A percentile compares a stretch with the other conserved stretches of the same genome.
Evolutionary conservation across 2,329 filamentous ascomycete genomes (phyloP).

Genomic region (Neonectria sp.): DNA sequence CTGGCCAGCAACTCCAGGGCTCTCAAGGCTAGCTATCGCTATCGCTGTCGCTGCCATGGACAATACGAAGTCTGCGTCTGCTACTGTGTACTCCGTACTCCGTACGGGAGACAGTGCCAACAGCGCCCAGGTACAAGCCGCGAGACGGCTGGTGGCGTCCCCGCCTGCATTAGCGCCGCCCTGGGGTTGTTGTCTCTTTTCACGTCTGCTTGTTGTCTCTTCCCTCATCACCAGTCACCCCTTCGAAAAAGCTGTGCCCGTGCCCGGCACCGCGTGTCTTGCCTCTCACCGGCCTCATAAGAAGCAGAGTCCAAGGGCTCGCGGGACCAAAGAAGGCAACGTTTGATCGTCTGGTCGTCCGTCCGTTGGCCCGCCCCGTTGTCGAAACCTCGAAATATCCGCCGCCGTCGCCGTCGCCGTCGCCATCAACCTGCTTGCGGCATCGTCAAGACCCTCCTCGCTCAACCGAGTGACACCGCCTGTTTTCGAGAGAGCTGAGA

Average conservation of each 20-base stretch:
- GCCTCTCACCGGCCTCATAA: conserved; percentile 50
- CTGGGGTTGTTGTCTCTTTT: conserved; percentile 49
- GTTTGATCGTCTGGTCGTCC: conserved; percentile 20
- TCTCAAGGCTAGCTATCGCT: neutral
- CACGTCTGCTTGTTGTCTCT: conserved; percentile 47
- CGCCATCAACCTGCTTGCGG: neutral
- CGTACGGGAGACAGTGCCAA: conserved; percentile 41
- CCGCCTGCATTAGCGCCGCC: conserved; percentile 40
- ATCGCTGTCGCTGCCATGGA: too few relatives aligned
- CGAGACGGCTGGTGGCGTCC: conserved; percentile 32
- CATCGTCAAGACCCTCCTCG: neutral
- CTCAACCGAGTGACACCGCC: neutral
- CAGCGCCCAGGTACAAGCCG: conserved; percentile 38
- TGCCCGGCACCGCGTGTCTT: conserved; percentile 45
- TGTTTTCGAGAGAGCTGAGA: neutral
- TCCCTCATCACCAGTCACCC: conserved; percentile 38
- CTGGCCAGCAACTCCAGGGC: neutral
- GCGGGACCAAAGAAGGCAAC: conserved; percentile 9
- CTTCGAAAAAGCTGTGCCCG: conserved; percentile 39
- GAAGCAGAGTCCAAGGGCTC: conserved; percentile 44
- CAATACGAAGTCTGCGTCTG: too few relatives aligned
- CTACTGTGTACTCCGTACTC: neutral
- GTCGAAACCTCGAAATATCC: conserved; percentile 10
- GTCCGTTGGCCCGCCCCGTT: conserved; percentile 6
- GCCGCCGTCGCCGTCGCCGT: neutral